Conservation (phyloP, 2,329 filamentous ascomycete genomes). For the Ceratocystis lukuohia region DNA sequence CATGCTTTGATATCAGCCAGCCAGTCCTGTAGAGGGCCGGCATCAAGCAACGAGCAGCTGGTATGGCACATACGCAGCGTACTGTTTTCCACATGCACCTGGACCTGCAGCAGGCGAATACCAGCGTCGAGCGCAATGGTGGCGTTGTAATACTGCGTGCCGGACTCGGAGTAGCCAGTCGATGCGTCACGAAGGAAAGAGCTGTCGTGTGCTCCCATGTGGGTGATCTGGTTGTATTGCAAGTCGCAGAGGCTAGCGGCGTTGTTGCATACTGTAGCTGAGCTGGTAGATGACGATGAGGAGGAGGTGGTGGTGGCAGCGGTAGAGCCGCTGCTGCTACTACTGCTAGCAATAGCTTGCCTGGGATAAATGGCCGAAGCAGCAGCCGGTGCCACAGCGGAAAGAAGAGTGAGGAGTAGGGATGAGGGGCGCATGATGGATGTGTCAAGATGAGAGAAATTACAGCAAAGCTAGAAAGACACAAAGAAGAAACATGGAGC, state of each 20-base stretch:
- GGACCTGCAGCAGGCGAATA: conserved; percentile 55
- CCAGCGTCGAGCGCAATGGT: conserved; percentile 58
- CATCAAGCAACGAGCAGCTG: conserved; percentile 53
- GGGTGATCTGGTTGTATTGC: conserved; percentile 61
- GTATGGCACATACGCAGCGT: conserved; percentile 59
- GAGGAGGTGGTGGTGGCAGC: conserved; percentile 1
- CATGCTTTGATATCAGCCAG: conserved; percentile 50
- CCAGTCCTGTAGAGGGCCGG: conserved; percentile 52
- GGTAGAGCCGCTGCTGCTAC: conserved; percentile 2
- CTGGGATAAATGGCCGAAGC: not conserved
- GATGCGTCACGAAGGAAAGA: conserved; percentile 54
- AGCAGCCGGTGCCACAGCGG: conserved; percentile 1
- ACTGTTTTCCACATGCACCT: conserved; percentile 38
- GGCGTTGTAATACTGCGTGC: conserved; percentile 63
- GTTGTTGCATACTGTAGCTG: conserved; percentile 56
- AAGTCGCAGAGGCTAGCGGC: conserved; percentile 58
- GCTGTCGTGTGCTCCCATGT: conserved; percentile 64
- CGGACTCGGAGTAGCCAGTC: conserved; percentile 48
- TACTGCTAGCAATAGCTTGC: not conserved
- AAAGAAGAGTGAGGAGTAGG: not conserved
- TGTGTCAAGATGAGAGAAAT: not conserved
- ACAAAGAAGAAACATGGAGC: not conserved
- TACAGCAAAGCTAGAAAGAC: not conserved
- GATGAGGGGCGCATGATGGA: conserved; percentile 10
- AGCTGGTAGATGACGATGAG: conserved; percentile 21